A percentile compares a stretch with the other conserved stretches of the same genome.
Evolutionary conservation across 345 rosid genomes (phyloP).

Genomic region (Hibiscus tridactylites): DNA sequence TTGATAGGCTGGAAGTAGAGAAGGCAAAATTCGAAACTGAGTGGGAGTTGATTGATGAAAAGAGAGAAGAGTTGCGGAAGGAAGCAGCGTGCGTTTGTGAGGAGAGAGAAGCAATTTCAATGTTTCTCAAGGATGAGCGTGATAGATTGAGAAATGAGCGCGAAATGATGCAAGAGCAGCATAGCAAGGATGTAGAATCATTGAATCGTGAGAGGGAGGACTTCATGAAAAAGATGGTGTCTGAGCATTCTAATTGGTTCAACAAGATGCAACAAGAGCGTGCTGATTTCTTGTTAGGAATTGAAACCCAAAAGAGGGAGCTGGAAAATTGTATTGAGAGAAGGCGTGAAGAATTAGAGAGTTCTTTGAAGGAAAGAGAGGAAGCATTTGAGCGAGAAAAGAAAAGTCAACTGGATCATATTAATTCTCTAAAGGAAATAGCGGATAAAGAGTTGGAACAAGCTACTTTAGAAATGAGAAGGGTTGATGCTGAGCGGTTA

Average conservation of each 20-base stretch:
- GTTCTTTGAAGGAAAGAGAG: constrained; percentile 61
- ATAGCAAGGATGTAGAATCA: constrained; percentile 46
- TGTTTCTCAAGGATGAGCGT: constrained; percentile 75
- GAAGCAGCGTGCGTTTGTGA: constrained; percentile 47
- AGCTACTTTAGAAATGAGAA: constrained; percentile 54
- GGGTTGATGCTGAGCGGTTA: constrained; percentile 67
- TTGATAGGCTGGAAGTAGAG: constrained; percentile 63
- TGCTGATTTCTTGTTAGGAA: constrained; percentile 62
- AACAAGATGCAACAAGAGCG: constrained; percentile 84
- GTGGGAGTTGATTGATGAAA: constrained; percentile 95
- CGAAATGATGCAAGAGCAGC: constrained; percentile 56
- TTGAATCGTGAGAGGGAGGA: constrained; percentile 72
- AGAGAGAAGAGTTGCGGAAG: constrained; percentile 60
- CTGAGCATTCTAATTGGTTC: constrained; percentile 81
- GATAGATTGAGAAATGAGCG: constrained; percentile 64
- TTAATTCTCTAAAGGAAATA: constrained; percentile 55
- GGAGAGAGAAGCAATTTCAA: constrained; percentile 56
- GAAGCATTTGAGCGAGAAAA: constrained; percentile 75
- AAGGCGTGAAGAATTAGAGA: constrained; percentile 76
- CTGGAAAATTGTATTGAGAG: constrained; percentile 62
- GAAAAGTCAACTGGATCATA: constrained; percentile 51
- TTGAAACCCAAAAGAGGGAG: constrained; percentile 80
- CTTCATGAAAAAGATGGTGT: constrained; percentile 69
- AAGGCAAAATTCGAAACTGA: constrained; percentile 81
- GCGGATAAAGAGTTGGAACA: constrained; percentile 67